A percentile compares a stretch with the other conserved stretches of the same genome.
Evolutionary conservation across 2,329 filamentous ascomycete species (phyloP).

Genomic region (Pseudocercospora crystallina): DNA sequence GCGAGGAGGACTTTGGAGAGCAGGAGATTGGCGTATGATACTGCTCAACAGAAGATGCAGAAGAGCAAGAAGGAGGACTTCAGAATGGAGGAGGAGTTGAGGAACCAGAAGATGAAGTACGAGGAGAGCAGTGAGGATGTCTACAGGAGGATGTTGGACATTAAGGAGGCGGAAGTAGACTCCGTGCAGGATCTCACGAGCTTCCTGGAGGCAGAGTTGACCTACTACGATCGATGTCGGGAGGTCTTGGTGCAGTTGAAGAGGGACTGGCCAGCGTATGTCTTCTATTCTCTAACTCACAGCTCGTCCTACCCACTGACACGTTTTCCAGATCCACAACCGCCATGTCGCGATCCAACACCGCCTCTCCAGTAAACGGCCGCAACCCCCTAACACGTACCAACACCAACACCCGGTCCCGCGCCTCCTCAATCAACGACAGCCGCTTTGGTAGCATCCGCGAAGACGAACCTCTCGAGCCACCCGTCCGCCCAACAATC

Average conservation of each 20-base stretch:
- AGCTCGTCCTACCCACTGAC: neutral
- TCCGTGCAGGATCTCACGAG: constrained; percentile 74
- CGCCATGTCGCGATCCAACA: constrained; percentile 21
- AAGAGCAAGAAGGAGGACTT: constrained; percentile 95
- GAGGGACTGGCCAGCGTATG: constrained; percentile 66
- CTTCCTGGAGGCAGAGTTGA: constrained; percentile 85
- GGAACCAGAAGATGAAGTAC: constrained; percentile 89
- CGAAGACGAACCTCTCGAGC: constrained; percentile 56
- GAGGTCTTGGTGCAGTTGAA: constrained; percentile 74
- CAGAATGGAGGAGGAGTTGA: constrained; percentile 86
- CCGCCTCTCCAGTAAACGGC: constrained; percentile 32
- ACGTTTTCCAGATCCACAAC: neutral
- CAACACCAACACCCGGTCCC: constrained; percentile 50
- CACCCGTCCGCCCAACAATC: constrained; percentile 55
- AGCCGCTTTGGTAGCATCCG: constrained; percentile 57
- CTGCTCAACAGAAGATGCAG: constrained; percentile 83
- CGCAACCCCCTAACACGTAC: constrained; percentile 36
- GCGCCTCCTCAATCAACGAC: constrained; percentile 59
- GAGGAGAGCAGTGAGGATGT: constrained; percentile 95
- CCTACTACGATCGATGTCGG: constrained; percentile 85
- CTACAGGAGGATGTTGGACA: constrained; percentile 88
- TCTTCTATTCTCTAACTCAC: constrained; percentile 30
- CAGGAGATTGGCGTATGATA: constrained; percentile 85
- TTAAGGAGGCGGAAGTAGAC: constrained; percentile 86
- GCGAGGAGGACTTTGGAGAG: constrained; percentile 93